These are phyloP conservation scores for Boletellus emodensis DNA, from an alignment of 768 basidiomycete species.

Conservation along the genomic window DNA sequence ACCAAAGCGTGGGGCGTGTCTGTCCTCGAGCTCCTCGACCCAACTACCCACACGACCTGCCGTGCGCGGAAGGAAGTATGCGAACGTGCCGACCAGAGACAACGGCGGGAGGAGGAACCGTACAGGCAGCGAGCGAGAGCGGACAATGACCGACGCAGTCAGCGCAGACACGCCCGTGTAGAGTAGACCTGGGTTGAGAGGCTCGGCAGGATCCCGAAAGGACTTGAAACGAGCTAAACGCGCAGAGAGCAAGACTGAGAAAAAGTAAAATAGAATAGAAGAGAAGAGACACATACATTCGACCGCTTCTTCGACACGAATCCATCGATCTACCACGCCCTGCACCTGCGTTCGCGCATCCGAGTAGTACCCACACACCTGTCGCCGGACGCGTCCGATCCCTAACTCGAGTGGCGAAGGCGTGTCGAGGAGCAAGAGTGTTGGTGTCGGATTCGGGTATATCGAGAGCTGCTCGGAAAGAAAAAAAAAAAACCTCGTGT, in stretches of 20 bases:
- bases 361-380: slow-evolving; percentile 50
- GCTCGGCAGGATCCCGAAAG: slow-evolving; percentile 74
- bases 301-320: slow-evolving; percentile 77
- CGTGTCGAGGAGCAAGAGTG: slow-evolving; percentile 68
- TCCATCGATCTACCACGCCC: slow-evolving; percentile 74
- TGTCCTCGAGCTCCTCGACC: slow-evolving; percentile 64
- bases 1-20: slow-evolving; percentile 64
- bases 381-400: slow-evolving; percentile 66
- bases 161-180: slow-evolving; percentile 89
- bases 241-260: not conserved
- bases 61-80: slow-evolving; percentile 86
- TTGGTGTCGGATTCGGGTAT: slow-evolving; percentile 61
- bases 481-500: not conserved
- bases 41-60: slow-evolving; percentile 65
- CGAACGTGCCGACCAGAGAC: slow-evolving; percentile 62
- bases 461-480: slow-evolving; percentile 64
- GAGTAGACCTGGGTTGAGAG: slow-evolving; percentile 82
- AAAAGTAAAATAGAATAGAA: no score
- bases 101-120: slow-evolving; percentile 75
- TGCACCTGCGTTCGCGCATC: slow-evolving; percentile 68
- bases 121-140: slow-evolving; percentile 65
- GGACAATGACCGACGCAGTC: slow-evolving; percentile 81
- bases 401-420: slow-evolving; percentile 72
- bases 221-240: slow-evolving; percentile 73
- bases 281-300: slow-evolving; percentile 60